Base-by-base conservation (phyloP, 352 stramenopile species). In the Globisporangium polare region DNA sequence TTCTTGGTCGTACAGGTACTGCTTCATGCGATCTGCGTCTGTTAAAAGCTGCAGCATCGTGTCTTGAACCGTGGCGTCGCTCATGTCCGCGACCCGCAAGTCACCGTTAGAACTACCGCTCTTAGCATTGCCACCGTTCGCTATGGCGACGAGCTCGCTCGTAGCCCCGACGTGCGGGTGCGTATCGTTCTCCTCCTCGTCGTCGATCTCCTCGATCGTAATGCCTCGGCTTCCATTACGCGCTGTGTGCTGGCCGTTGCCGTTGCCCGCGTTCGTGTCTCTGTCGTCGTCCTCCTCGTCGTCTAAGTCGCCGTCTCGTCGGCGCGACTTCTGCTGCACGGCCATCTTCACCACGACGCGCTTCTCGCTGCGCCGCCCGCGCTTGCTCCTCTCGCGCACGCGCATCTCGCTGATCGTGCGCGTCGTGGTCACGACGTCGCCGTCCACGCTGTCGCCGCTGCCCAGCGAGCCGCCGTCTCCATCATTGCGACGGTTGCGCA, bases 1-100 rank as follows among this genome's bases (percentile, higher is more conserved):
- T 45, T 86, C 74, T 35, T 80, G 68, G 24, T 67, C 70, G 8
- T 56, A 31, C 1, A 87, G 47, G 47, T 61, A 73, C 50, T 74
- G 43, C 27, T 73, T 74, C 63, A 81, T 81, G 59, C 61, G 52
- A 22, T 78, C 70, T 12, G 54, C 41, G 8, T 72, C 62, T 3
- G 46, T 56, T 22, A 67, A 66, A 15, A 86, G 41, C 54, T 73
- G 63, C n/a, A 42, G 5, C 42, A 83, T 46, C 20, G 51, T 62
- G n/a, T 79, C 53, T 41, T 76, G 47, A n/a, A 80, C 60, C 20
- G 71, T 53, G 4, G 26, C 43, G 43, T 81, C 71, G 26, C 69
- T 47, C 4, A 54, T 54, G 20, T 45, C 37, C 7, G 27, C 15
- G 26, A 63, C 45, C 12, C 63, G 57, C 29, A 57, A 7, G 53